Base-by-base conservation (phyloP, 192 early-diverging fungal genomes). In the Coemansia erecta region DNA sequence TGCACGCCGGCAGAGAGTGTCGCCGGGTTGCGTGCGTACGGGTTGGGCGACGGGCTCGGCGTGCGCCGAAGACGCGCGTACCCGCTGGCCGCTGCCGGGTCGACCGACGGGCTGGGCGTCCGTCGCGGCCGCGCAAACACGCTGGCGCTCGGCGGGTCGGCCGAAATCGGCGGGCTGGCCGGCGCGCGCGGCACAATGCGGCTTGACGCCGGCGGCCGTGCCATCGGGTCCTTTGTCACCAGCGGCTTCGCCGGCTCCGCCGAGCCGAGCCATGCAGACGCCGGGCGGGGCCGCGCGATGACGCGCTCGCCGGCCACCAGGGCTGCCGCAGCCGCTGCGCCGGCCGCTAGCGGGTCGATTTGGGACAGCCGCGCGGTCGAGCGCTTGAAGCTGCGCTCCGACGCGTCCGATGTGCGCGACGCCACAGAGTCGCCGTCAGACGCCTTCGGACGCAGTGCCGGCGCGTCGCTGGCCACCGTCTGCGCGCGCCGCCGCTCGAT, bases 381-480 rank as follows among this genome's bases (percentile, higher is more conserved):
- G 15, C 76, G 70, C 46, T 71, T 72, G 33, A 71, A 79, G 24
- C 64, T 69, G 59, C 76, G 70, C 40, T 79, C 76, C 0, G 76
- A 78, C 14, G 62, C 37, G 26, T 72, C 70, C 3, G 76, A 79
- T 39, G 39, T 40, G 24, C 43, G 51, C 17, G 70, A 69, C 42
- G 61, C 53, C 31, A 63, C 52, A 0, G 61, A 63, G 26, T 63
- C 61, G 37, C 10, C 40, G 23, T 19, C 37, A 15, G 48, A 21
- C 19, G 21, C 33, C n/a, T n/a, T 19, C 31, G 33, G 31, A 6
- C 8, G 33, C 3, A 24, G 2, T 8, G n/a, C 33, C 17, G 51
- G 51, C 12, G 18, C 13, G 35, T 43, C 53, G 23, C 13, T 45
- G 28, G 53, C 46, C 8, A 56, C 31, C 4, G 61, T 63, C 22